Conservation (phyloP, 2,329 filamentous ascomycete genomes). For the Periconia sp. region DNA sequence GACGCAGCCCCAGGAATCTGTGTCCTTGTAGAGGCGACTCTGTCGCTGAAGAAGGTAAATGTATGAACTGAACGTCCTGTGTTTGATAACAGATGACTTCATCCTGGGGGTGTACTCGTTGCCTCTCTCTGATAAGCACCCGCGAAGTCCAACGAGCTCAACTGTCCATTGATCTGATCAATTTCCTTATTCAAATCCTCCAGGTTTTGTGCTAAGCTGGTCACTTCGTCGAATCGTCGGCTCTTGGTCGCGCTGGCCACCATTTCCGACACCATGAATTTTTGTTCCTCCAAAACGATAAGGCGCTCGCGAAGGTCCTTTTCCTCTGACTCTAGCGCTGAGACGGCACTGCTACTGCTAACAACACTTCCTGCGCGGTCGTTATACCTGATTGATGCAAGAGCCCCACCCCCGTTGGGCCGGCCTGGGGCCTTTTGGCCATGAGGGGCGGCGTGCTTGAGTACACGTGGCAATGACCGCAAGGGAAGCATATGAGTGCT, state of each 20-base stretch:
- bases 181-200: constrained; percentile 84
- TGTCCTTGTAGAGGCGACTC: too few relatives aligned
- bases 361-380: constrained; percentile 56
- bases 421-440: constrained; percentile 42
- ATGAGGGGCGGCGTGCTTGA: constrained; percentile 59
- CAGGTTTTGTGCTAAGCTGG: constrained; percentile 74
- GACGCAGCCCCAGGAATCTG: too few relatives aligned
- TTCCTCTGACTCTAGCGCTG: constrained; percentile 77
- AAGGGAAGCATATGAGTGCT: constrained; percentile 90
- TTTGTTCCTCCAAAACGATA: constrained; percentile 87
- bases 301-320: constrained; percentile 77
- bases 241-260: constrained; percentile 74
- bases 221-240: constrained; percentile 83
- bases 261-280: constrained; percentile 87
- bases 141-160: constrained; percentile 67
- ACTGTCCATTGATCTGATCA: constrained; percentile 63
- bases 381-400: constrained; percentile 63
- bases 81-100: constrained; percentile 7
- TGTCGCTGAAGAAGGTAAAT: neutral
- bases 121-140: constrained; percentile 47
- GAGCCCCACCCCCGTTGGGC: constrained; percentile 46
- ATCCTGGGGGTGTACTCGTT: constrained; percentile 25
- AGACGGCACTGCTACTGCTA: constrained; percentile 60
- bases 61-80: neutral
- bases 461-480: constrained; percentile 54